Conservation (phyloP, 805 yeast species). For the Nakazawaea holstii region DNA sequence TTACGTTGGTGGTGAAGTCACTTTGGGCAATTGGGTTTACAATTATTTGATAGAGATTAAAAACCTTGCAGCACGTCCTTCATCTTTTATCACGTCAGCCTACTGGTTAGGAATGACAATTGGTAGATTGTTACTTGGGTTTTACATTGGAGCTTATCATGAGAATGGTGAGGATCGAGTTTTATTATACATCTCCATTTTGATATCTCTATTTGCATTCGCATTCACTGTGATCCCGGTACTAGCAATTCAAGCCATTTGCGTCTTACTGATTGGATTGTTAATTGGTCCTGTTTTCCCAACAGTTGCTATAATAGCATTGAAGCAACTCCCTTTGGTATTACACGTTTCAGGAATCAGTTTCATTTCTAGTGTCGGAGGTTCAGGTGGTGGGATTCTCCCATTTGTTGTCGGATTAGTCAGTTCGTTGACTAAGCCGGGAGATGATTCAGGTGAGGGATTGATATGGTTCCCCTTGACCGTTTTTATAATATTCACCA, state of each 20-base stretch:
- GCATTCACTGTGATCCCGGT: slow-evolving; percentile 26
- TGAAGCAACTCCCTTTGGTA: slow-evolving; percentile 54
- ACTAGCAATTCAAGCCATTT: slow-evolving; percentile 24
- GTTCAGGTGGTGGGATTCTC: slow-evolving; percentile 77
- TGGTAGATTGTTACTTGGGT: slow-evolving; percentile 43
- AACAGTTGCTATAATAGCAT: slow-evolving; percentile 59
- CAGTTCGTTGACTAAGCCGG: slow-evolving; percentile 22
- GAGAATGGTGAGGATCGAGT: slow-evolving; percentile 35
- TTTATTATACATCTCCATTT: slow-evolving; percentile 31
- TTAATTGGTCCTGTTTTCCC: slow-evolving; percentile 58
- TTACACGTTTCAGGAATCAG: slow-evolving; percentile 68
- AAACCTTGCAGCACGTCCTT: slow-evolving; percentile 26
- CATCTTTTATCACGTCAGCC: slow-evolving; percentile 43
- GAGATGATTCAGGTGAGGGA: slow-evolving; percentile 23
- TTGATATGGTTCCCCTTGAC: slow-evolving; percentile 25
- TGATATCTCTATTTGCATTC: slow-evolving; percentile 28
- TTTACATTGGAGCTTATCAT: slow-evolving; percentile 38
- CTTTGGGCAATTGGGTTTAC: slow-evolving; percentile 50
- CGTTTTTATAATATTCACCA: slow-evolving; percentile 17
- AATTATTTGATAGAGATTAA: slow-evolving; percentile 40
- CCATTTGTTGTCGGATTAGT: slow-evolving; percentile 61
- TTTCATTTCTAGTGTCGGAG: slow-evolving; percentile 72
- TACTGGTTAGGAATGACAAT: slow-evolving; percentile 47
- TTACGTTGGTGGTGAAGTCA: slow-evolving; percentile 47
- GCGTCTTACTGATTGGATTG: slow-evolving; percentile 37